phyloP scores from a whole-genome alignment of 2,329 filamentous ascomycete genomes.

The Neonectria faginata region DNA sequence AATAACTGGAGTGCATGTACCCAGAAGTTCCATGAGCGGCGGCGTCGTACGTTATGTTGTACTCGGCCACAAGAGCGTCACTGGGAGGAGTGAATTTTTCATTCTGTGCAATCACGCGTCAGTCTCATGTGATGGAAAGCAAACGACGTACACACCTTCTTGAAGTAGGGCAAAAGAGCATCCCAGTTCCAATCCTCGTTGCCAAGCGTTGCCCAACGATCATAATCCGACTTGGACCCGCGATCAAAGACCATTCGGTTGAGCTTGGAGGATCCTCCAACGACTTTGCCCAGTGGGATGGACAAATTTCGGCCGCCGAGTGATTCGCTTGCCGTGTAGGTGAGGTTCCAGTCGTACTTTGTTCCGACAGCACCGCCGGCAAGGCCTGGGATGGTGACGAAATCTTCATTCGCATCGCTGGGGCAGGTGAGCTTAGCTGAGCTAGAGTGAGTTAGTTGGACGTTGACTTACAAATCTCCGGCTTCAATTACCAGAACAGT shows the following conservation, averaged over 20 bases:
- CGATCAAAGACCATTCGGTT: constrained; percentile 56
- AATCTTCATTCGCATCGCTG: constrained; percentile 38
- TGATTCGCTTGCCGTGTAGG: constrained; percentile 23
- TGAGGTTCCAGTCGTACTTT: constrained; percentile 42
- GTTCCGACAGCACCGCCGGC: constrained; percentile 40
- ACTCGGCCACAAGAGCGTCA: constrained; percentile 29
- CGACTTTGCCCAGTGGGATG: constrained; percentile 47
- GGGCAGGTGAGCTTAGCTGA: background rate
- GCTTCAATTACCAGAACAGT: constrained; percentile 40
- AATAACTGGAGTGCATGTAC: constrained; percentile 36
- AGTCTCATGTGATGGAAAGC: background rate
- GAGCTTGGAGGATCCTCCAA: constrained; percentile 56
- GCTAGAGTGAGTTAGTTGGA: background rate
- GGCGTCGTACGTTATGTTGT: constrained; percentile 32
- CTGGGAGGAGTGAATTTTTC: constrained; percentile 33
- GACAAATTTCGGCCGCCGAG: constrained; percentile 35
- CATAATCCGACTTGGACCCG: constrained; percentile 54
- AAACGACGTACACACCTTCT: constrained; percentile 49
- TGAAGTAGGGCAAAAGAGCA: constrained; percentile 57
- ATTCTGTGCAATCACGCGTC: constrained; percentile 15
- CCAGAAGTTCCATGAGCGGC: constrained; percentile 32
- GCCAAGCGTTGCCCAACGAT: constrained; percentile 59
- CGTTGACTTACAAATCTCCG: constrained; percentile 36
- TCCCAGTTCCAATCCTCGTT: constrained; percentile 56
- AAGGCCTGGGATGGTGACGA: constrained; percentile 37